A percentile compares a stretch with the other conserved stretches of the same genome.
Evolutionary conservation across 2,329 filamentous ascomycete species (phyloP).

Genomic region (Diaporthe sp.): DNA sequence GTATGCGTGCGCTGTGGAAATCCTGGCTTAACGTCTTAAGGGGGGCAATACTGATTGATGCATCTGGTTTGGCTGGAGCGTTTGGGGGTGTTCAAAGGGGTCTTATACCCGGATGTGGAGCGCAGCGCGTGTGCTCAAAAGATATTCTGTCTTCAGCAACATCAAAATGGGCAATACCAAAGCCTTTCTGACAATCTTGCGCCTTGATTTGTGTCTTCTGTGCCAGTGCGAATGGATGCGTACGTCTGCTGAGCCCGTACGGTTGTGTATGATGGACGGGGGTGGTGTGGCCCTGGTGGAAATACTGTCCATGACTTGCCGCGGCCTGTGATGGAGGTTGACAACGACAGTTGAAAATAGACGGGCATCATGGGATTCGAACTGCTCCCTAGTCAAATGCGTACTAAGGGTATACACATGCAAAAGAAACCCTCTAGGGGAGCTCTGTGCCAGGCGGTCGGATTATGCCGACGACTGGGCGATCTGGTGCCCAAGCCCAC

Average conservation of each 20-base stretch:
- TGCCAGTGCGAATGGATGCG: neutral
- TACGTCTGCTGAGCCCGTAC: no score
- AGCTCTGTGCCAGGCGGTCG: neutral
- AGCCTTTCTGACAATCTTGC: conserved; percentile 27
- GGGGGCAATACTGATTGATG: conserved; percentile 41
- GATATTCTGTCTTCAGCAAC: conserved; percentile 37
- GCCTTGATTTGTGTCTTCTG: no score
- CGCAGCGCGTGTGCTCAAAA: conserved; percentile 33
- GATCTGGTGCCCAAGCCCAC: neutral
- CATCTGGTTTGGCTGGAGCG: conserved; percentile 43
- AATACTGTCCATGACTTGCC: neutral
- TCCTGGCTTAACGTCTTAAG: conserved; percentile 40
- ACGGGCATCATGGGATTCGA: neutral
- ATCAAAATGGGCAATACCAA: conserved; percentile 33
- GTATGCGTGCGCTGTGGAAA: conserved; percentile 38
- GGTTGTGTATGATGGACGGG: neutral
- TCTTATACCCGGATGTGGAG: conserved; percentile 41
- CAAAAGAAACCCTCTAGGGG: neutral
- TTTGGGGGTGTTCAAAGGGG: conserved; percentile 42
- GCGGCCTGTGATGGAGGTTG: neutral
- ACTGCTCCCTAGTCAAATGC: neutral
- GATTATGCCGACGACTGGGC: neutral
- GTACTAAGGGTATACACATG: neutral
- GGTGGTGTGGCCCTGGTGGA: neutral
- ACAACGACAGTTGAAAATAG: neutral